Conservation (phyloP, 2,329 filamentous ascomycete genomes). For the Leptographium procerum region DNA sequence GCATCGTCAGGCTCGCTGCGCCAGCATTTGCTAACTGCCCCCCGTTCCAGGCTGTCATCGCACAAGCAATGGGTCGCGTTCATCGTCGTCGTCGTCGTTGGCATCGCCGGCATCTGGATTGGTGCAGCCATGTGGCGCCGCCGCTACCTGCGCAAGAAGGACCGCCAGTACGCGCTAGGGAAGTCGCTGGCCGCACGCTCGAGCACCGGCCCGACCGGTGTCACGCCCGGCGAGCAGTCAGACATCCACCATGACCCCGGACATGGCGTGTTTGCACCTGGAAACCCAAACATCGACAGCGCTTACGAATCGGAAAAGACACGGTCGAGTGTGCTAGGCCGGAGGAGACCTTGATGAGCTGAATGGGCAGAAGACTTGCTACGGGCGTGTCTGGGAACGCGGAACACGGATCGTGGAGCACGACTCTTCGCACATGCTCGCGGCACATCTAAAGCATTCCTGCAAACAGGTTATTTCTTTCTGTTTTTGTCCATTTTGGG, state of each 20-base stretch:
- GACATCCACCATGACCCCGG: slow-evolving; percentile 22
- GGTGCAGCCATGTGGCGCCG: slow-evolving; percentile 60
- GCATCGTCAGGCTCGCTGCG: too few relatives aligned
- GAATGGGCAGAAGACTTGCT: background rate
- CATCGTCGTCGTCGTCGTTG: slow-evolving; percentile 62
- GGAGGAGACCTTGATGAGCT: background rate
- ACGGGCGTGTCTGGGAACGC: background rate
- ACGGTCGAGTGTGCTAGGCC: slow-evolving; percentile 26
- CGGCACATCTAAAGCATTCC: background rate
- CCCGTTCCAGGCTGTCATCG: slow-evolving; percentile 50
- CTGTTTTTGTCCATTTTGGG: background rate
- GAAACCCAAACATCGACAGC: slow-evolving; percentile 18
- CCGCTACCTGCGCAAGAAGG: slow-evolving; percentile 60
- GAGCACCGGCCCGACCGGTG: slow-evolving; percentile 19
- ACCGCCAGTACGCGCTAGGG: slow-evolving; percentile 40
- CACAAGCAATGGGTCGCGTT: slow-evolving; percentile 78
- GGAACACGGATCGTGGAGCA: background rate
- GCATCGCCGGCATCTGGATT: slow-evolving; percentile 54
- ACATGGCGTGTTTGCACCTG: slow-evolving; percentile 27
- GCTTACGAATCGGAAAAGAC: slow-evolving; percentile 21
- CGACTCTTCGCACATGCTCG: background rate
- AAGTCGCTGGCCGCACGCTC: slow-evolving; percentile 24
- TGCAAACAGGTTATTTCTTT: background rate
- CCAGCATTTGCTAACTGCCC: background rate
- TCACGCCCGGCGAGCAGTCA: slow-evolving; percentile 18